Evolutionary conservation across 768 basidiomycete genomes (phyloP), one percentile per base, ranked within the genome.

Genomic region (Agaricus bisporus): DNA sequence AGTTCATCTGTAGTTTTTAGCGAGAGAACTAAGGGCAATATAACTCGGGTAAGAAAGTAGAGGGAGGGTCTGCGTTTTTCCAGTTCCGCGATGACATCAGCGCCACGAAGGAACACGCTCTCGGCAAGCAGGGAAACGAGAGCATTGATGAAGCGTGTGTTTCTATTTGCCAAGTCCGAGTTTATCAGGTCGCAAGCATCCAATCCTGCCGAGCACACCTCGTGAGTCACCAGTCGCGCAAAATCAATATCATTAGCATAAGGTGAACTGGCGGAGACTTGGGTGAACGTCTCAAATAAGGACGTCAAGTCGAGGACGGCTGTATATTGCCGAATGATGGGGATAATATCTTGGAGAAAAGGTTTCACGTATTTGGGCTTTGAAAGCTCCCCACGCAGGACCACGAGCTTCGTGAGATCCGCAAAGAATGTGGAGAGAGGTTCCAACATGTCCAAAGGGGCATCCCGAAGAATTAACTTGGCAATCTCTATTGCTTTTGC

Each of bases 11-110:
- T 68, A 0, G 81, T 82, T 60, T 78, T 77, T 60, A 89, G 67
- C 1, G 68, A 64, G 45, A 86, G 60, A 8, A 74, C 70, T 7
- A 91, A 69, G 12, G 86, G 88, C 7, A 89, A 69, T 9, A 90
- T 67, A 9, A 91, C 65, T 0, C 79, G 79, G 4, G 79, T 72
- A n/a, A 89, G 72, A 62, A 83, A 85, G 39, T 78, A 75, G 57
- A 83, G 75, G 1, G 82, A 78, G 0, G 83, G 75, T 0, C 66
- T 62, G 17, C 74, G 77, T 56, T 75, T 78, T 60, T 82, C 83
- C 18, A 91, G 58, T 58, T 82, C 74, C 0, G 70, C 66, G 18
- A 88, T 67, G 8, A 83, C 67, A 56, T 86, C 80, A 1, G 69
- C 72, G 5, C 74, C 78, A 11, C 68, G 72, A 32, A 85, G 70